Base-by-base conservation (phyloP, 2,329 filamentous ascomycete species). In the Phialemoniopsis sp. region DNA sequence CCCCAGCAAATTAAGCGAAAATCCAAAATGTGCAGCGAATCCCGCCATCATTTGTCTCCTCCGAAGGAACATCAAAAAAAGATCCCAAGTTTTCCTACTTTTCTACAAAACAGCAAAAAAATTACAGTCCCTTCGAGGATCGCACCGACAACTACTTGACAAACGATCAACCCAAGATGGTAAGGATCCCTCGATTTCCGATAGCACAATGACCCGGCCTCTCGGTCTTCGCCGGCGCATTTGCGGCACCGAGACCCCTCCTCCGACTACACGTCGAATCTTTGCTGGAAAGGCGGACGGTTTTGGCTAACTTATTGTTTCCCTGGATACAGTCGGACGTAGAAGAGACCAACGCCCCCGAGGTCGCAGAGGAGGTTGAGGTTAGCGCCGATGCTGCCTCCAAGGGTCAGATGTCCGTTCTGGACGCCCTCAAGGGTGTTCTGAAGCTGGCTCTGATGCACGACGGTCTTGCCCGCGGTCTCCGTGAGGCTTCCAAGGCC, bases 391-490 rank as follows among this genome's bases (percentile, higher is more conserved):
- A 95, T 76, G 85, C 85, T 67, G 82, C 82, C 68, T 76, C 77
- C 65, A 88, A 89, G 72, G 87, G 87, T 63, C 89, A 89, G 79
- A 97, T 98, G 90, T 90, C 87, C 67, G 90, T 97, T 62, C 84
- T 96, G 58, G 93, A 98, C 64, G 93, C 93, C 58, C 87, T 98
- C 63, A 98, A 98, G 83, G 93, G 93, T 69, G 93, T 96, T 54
- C 82, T 98, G 67, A 95, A 95, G 80, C 87, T 97, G 67, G 86
- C 93, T 52, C 87, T 98, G 61, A 96, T 97, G 85, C 91, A 98
- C 85, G 93, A 98, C 69, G 93, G 93, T 69, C 90, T 98, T 59
- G 93, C 93, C 67, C 90, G 93, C 61, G 93, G 93, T 75, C 89
- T 98, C 62, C 90, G 93, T 59, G 93, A 98, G 78, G 93, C 93